Percentiles rank a stretch among this genome's conserved stretches.
These are phyloP conservation scores for Xylaria sp. DNA, from an alignment of 2,329 filamentous ascomycete genomes.

Conservation along the genomic window DNA sequence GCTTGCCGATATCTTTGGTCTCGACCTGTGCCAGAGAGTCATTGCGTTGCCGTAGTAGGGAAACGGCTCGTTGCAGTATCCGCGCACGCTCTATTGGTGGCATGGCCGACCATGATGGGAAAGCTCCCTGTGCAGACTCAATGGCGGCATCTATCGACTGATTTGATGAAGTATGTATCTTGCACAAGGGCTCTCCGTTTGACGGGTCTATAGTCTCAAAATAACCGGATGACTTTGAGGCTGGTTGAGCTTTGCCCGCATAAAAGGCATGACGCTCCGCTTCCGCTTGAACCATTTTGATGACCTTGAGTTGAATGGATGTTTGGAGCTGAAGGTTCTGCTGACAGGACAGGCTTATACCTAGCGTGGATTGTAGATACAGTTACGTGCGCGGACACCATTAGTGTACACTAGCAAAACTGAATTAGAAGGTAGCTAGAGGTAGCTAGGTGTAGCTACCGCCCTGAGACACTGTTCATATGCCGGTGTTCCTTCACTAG, in stretches of 20 bases:
- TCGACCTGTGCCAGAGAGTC: conserved; percentile 82
- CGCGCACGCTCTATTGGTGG: conserved; percentile 79
- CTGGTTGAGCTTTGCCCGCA: conserved; percentile 73
- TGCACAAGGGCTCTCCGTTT: conserved; percentile 73
- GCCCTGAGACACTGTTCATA: not conserved
- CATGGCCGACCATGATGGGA: conserved; percentile 80
- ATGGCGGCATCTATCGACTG: conserved; percentile 78
- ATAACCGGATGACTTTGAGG: conserved; percentile 67
- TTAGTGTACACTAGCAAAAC: not conserved
- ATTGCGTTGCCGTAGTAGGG: conserved; percentile 78
- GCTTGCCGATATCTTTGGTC: conserved; percentile 87
- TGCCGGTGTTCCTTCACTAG: conserved; percentile 9
- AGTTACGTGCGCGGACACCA: not conserved
- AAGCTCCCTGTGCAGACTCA: conserved; percentile 75
- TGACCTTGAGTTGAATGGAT: conserved; percentile 16
- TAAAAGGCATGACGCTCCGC: conserved; percentile 75
- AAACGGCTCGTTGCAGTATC: conserved; percentile 80
- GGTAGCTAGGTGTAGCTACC: not conserved
- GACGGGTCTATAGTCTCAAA: conserved; percentile 82
- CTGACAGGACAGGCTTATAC: not conserved
- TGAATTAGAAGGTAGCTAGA: not conserved
- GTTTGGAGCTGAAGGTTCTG: conserved; percentile 19
- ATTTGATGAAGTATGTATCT: conserved; percentile 75
- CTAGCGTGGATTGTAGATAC: not conserved
- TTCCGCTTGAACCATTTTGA: conserved; percentile 42